phyloP scores from a whole-genome alignment of 208 protist genomes.

The Wallacemonas sp. region DNA sequence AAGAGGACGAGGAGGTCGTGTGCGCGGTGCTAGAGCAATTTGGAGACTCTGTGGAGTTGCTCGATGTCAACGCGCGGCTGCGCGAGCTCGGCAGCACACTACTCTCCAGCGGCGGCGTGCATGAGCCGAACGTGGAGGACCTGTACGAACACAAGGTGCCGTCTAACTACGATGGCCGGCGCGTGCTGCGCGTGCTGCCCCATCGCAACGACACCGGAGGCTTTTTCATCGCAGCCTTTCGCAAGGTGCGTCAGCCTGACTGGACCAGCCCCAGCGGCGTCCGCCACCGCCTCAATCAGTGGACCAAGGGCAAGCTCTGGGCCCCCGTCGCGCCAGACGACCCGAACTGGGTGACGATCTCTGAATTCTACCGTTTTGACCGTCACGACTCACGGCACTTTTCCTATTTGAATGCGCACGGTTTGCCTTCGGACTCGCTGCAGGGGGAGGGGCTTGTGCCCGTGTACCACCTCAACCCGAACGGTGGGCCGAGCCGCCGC shows the following conservation, averaged over 20 bases:
- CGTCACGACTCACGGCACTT: slow-evolving; percentile 30
- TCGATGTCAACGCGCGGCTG: slow-evolving; percentile 77
- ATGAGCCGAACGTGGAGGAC: slow-evolving; percentile 46
- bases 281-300: slow-evolving; percentile 81
- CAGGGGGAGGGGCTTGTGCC: slow-evolving; percentile 51
- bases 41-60: slow-evolving; percentile 73
- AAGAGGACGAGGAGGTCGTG: slow-evolving; percentile 97
- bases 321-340: slow-evolving; percentile 59
- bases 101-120: slow-evolving; percentile 65
- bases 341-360: slow-evolving; percentile 66
- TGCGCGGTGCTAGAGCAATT: slow-evolving; percentile 76
- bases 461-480: slow-evolving; percentile 84
- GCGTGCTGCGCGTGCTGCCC: slow-evolving; percentile 83
- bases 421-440: neutral
- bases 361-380: slow-evolving; percentile 76
- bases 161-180: slow-evolving; percentile 54
- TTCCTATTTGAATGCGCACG: slow-evolving; percentile 26
- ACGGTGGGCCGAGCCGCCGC: slow-evolving; percentile 63
- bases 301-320: slow-evolving; percentile 87
- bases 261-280: slow-evolving; percentile 35
- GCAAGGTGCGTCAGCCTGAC: slow-evolving; percentile 57
- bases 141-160: slow-evolving; percentile 39
- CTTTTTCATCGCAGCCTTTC: slow-evolving; percentile 90
- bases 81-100: slow-evolving; percentile 37
- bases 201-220: slow-evolving; percentile 89